Percentiles rank a stretch among this genome's conserved stretches.
Evolutionary conservation across 208 protist genomes (phyloP).

Genomic region (Trypanosoma conorhini): DNA sequence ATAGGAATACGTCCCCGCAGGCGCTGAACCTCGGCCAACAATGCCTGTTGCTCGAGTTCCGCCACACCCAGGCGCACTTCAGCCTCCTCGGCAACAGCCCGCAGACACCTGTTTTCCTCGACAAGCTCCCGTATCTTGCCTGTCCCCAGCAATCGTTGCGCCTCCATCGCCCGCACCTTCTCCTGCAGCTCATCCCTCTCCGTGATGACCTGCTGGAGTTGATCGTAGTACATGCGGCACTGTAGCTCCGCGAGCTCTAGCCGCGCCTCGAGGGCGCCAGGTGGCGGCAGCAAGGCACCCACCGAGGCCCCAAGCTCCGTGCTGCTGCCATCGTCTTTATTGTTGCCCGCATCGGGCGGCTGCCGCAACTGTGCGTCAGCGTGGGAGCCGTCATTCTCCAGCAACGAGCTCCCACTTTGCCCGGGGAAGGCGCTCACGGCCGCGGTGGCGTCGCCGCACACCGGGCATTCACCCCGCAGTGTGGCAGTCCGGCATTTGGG

Average conservation of each 20-base stretch:
- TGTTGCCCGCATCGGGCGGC: too few relatives aligned
- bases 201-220: not conserved
- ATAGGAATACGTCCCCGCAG: slow-evolving; percentile 1
- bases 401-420: not conserved
- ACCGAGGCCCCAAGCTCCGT: not conserved
- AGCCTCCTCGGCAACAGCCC: not conserved
- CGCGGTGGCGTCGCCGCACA: not conserved
- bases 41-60: slow-evolving; percentile 20
- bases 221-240: not conserved
- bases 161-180: slow-evolving; percentile 17
- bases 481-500: not conserved
- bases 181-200: slow-evolving; percentile 3
- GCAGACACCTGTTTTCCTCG: slow-evolving; percentile 19
- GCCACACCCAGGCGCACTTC: slow-evolving; percentile 13
- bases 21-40: not conserved
- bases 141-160: slow-evolving; percentile 2
- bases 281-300: not conserved
- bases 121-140: slow-evolving; percentile 21
- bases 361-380: not conserved
- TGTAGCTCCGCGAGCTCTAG: not conserved
- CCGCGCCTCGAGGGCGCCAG: not conserved
- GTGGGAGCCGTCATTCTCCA: not conserved
- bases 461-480: not conserved
- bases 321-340: not conserved
- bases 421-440: not conserved